phyloP scores from a whole-genome alignment of 257 asterid genomes.

The Lycium ferocissimum region DNA sequence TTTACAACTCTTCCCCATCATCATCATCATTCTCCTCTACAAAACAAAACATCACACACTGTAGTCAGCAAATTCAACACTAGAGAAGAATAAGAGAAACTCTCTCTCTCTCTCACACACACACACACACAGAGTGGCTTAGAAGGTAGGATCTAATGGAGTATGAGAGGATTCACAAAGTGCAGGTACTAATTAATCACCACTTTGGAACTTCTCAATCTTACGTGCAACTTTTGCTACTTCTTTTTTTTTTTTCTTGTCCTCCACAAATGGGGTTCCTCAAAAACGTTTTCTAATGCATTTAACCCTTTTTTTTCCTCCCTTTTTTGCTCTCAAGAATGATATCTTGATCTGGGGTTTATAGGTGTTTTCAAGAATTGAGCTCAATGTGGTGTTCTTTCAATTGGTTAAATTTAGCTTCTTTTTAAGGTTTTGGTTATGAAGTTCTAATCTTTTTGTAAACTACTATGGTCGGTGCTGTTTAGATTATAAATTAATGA shows the following conservation, averaged over 20 bases:
- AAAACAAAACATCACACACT: neutral
- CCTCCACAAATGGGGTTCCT: neutral
- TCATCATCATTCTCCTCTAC: neutral
- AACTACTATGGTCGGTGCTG: neutral
- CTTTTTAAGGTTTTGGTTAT: neutral
- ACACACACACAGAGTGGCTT: slow-evolving; percentile 30
- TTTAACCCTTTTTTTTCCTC: neutral
- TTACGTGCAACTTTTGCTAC: neutral
- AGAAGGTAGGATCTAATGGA: slow-evolving; percentile 67
- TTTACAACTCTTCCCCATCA: slow-evolving; percentile 15
- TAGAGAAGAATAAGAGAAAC: slow-evolving; percentile 37
- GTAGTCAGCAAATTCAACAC: neutral
- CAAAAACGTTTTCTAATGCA: neutral
- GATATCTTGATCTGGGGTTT: neutral
- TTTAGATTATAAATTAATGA: neutral
- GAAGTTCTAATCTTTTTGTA: slow-evolving; percentile 24
- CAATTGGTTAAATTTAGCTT: neutral
- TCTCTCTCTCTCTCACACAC: slow-evolving; percentile 10
- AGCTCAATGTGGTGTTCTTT: neutral
- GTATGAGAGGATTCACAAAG: slow-evolving; percentile 96
- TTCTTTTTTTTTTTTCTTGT: neutral
- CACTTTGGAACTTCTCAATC: slow-evolving; percentile 27
- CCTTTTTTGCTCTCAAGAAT: no score
- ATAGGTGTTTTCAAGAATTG: neutral
- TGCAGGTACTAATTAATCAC: slow-evolving; percentile 60